Evolutionary conservation across 768 basidiomycete species (phyloP).

Genomic region (Termitomyces sp.): DNA sequence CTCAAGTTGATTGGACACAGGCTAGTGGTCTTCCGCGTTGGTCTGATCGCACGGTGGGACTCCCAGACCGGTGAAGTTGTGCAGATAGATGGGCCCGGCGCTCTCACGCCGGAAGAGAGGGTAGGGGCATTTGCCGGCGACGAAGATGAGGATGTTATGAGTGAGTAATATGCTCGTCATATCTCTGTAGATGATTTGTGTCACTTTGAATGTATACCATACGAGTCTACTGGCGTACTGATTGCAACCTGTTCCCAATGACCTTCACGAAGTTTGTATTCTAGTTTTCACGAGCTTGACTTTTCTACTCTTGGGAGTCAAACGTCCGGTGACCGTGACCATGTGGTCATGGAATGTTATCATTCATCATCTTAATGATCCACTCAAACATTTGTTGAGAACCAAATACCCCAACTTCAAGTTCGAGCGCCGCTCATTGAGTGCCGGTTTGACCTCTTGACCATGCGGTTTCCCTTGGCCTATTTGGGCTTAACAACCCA

Average conservation of each 20-base stretch:
- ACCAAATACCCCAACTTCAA: background rate
- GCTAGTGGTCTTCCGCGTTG: conserved; percentile 81
- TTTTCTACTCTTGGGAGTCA: background rate
- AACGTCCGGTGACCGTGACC: background rate
- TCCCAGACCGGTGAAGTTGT: conserved; percentile 59
- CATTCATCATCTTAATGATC: background rate
- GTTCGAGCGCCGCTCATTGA: background rate
- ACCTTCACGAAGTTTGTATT: background rate
- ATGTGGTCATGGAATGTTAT: background rate
- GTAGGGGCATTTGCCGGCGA: conserved; percentile 23
- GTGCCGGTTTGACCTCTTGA: background rate
- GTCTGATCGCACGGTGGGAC: conserved; percentile 70
- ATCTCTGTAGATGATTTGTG: background rate
- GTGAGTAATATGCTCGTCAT: conserved; percentile 32
- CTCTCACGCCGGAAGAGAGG: conserved; percentile 30
- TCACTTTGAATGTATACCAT: conserved; percentile 17
- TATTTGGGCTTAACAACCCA: conserved; percentile 54
- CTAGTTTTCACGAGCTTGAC: background rate
- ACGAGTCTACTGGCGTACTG: background rate
- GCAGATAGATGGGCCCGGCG: conserved; percentile 43
- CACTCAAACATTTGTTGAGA: background rate
- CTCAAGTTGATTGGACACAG: conserved; percentile 87
- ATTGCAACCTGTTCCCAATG: background rate
- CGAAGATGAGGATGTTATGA: conserved; percentile 38
- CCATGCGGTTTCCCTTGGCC: conserved; percentile 50